Conservation (phyloP, 768 basidiomycete genomes). For the Lactarius deliciosus region DNA sequence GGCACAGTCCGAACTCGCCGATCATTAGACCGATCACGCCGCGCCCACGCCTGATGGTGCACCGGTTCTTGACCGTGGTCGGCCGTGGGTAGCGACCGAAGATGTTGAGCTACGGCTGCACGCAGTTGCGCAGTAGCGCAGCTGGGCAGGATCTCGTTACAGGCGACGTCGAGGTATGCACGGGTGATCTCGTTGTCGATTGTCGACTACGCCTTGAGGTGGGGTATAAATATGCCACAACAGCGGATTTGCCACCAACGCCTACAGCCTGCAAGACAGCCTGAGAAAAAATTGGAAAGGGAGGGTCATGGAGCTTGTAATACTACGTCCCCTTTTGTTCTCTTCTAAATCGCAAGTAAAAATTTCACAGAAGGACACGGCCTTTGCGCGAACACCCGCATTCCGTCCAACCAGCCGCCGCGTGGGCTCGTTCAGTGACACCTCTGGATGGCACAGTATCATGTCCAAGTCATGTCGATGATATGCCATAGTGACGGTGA, state of each 20-base stretch:
- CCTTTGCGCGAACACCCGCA: slow-evolving; percentile 46
- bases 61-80: slow-evolving; percentile 85
- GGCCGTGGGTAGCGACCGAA: slow-evolving; percentile 81
- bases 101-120: slow-evolving; percentile 89
- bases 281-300: neutral
- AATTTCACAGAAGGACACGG: slow-evolving; percentile 47
- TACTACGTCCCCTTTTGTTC: neutral
- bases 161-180: slow-evolving; percentile 90
- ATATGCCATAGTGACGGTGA: no score
- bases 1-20: slow-evolving; percentile 81
- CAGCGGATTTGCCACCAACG: neutral
- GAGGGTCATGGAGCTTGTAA: slow-evolving; percentile 12
- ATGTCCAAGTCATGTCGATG: no score
- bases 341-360: neutral
- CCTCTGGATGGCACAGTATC: no score
- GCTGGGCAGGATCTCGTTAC: slow-evolving; percentile 83
- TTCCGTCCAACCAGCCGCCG: slow-evolving; percentile 56
- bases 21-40: slow-evolving; percentile 56
- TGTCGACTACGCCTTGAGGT: slow-evolving; percentile 55
- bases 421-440: slow-evolving; percentile 55
- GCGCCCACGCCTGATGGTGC: slow-evolving; percentile 79
- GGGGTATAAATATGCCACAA: slow-evolving; percentile 13
- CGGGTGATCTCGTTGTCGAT: slow-evolving; percentile 78
- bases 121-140: slow-evolving; percentile 92
- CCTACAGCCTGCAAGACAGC: no score